Conservation (phyloP, 129 eudicot genomes). For the Smallanthus sonchifolius region DNA sequence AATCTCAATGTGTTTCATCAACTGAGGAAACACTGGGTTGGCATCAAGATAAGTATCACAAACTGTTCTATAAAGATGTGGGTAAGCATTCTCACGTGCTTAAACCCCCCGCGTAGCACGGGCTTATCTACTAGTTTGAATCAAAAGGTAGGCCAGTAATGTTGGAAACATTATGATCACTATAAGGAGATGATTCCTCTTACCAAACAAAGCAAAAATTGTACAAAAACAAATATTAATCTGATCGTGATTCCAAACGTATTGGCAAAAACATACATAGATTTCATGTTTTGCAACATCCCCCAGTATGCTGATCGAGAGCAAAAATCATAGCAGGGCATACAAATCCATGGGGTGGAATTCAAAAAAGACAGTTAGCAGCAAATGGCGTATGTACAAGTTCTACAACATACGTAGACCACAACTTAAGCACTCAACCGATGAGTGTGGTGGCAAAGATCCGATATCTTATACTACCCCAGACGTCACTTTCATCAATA, state of each 20-base stretch:
- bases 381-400: background rate
- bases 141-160: no score
- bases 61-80: no score
- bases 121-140: no score
- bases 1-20: no score
- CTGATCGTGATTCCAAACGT: background rate
- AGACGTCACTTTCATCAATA: slow-evolving; percentile 43
- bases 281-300: background rate
- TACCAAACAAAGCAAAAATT: no score
- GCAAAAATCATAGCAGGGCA: background rate
- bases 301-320: background rate
- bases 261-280: background rate
- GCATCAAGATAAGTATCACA: no score
- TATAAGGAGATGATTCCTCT: no score
- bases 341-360: background rate
- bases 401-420: background rate
- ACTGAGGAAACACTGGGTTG: no score
- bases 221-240: no score
- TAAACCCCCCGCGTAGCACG: no score
- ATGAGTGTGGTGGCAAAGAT: slow-evolving; percentile 55
- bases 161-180: no score
- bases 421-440: slow-evolving; percentile 4
- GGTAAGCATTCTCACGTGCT: no score
- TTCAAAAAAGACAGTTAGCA: background rate
- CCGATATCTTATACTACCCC: slow-evolving; percentile 66